phyloP scores from a whole-genome alignment of 2,329 filamentous ascomycete genomes.

The Catunica adiposa region DNA sequence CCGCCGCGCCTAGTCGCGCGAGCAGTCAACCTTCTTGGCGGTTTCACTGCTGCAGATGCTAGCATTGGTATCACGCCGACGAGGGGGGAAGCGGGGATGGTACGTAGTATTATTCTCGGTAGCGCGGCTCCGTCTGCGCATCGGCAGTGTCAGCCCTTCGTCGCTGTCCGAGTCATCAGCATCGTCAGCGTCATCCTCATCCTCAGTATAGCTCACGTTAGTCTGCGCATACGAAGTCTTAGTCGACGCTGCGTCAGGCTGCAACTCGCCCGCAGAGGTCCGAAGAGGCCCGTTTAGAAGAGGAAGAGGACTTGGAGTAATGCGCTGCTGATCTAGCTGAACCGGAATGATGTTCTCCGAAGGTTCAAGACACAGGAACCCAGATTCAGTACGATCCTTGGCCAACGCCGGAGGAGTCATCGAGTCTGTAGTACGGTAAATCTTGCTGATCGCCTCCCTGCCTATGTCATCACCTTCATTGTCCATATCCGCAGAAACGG shows the following conservation, averaged over 20 bases:
- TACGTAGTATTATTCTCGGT: slow-evolving; percentile 4
- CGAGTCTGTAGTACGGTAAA: slow-evolving; percentile 37
- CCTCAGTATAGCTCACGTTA: neutral
- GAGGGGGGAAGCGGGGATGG: slow-evolving; percentile 8
- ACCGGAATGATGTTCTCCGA: slow-evolving; percentile 18
- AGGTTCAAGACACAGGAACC: slow-evolving; percentile 20
- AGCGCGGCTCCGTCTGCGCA: slow-evolving; percentile 10
- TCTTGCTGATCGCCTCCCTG: slow-evolving; percentile 30
- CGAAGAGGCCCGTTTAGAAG: neutral
- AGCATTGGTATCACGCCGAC: slow-evolving; percentile 14
- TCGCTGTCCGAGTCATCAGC: slow-evolving; percentile 16
- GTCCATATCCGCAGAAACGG: slow-evolving; percentile 45
- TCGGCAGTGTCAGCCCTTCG: slow-evolving; percentile 15
- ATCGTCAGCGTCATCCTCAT: slow-evolving; percentile 11
- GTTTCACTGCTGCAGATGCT: slow-evolving; percentile 15
- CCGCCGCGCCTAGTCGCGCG: neutral
- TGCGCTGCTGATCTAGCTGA: slow-evolving; percentile 16
- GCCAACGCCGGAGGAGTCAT: slow-evolving; percentile 35
- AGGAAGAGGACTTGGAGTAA: slow-evolving; percentile 4
- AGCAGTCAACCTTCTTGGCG: slow-evolving; percentile 14
- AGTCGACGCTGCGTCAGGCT: neutral
- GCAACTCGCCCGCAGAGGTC: neutral
- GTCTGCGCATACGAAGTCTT: neutral
- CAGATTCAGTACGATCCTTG: slow-evolving; percentile 24
- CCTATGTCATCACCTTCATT: slow-evolving; percentile 35